These are phyloP conservation scores for Arctium minus DNA, from an alignment of 129 eudicot species.

Conservation along the genomic window DNA sequence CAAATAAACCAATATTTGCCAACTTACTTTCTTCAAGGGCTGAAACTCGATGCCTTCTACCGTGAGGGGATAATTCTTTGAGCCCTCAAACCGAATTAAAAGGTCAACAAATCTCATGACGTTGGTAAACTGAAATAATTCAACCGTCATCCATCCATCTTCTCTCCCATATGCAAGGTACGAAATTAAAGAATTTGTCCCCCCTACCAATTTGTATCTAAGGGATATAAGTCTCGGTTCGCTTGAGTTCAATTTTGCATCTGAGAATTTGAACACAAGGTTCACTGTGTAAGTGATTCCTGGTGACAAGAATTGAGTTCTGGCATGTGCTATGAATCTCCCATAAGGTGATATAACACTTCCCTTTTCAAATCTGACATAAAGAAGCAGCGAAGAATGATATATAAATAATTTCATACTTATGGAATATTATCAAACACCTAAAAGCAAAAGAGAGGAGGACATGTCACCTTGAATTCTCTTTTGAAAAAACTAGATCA, in stretches of 20 bases:
- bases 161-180: background rate
- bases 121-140: background rate
- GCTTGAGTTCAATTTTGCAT: background rate
- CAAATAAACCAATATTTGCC: background rate
- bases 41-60: background rate
- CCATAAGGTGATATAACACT: background rate
- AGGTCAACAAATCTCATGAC: background rate
- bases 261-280: background rate
- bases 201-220: background rate
- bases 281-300: background rate
- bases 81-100: background rate
- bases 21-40: background rate
- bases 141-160: background rate
- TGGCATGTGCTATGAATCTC: background rate
- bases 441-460: background rate
- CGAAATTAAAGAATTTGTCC: background rate
- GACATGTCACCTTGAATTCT: background rate
- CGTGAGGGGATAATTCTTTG: background rate
- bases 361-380: background rate
- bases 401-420: background rate
- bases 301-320: background rate
- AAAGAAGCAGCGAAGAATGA: background rate
- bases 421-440: background rate
- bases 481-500: background rate
- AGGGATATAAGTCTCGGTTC: background rate